Conservation (phyloP, 345 rosid genomes). For the Aquilaria malaccensis region DNA sequence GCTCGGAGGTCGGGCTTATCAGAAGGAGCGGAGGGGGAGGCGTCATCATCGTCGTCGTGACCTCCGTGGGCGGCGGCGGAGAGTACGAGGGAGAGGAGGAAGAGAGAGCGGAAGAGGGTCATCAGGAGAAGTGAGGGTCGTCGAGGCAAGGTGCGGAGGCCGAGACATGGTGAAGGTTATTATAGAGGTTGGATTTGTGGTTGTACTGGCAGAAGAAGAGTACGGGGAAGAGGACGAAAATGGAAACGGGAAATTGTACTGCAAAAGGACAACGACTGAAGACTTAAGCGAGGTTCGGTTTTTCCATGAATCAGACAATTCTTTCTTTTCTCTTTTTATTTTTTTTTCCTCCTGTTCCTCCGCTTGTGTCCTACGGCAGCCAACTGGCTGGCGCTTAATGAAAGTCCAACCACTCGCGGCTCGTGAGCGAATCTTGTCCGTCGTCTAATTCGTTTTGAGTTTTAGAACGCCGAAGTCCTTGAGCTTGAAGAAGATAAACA, state of each 20-base stretch:
- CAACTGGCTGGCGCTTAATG: too few species aligned
- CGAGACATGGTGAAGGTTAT: neutral
- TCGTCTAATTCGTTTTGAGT: too few species aligned
- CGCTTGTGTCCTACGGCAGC: too few species aligned
- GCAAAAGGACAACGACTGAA: neutral
- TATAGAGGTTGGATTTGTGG: neutral
- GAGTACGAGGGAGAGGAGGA: slow-evolving; percentile 34
- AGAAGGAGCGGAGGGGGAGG: neutral
- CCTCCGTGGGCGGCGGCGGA: slow-evolving; percentile 46
- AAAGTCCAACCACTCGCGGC: too few species aligned
- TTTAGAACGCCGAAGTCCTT: too few species aligned
- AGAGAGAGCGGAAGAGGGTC: slow-evolving; percentile 23
- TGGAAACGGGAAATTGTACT: neutral
- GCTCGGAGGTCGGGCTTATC: slow-evolving; percentile 32
- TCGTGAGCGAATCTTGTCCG: too few species aligned
- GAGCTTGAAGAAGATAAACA: too few species aligned
- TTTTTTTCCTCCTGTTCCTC: too few species aligned
- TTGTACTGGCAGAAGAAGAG: slow-evolving; percentile 1
- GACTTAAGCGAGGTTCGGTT: neutral
- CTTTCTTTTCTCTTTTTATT: too few species aligned
- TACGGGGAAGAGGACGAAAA: neutral
- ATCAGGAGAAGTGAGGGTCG: neutral
- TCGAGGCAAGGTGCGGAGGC: neutral
- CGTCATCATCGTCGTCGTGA: slow-evolving; percentile 23
- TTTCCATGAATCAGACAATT: neutral